Evolutionary conservation across 192 early-diverging fungal genomes (phyloP).

Genomic region (Linnemannia schmuckeri): DNA sequence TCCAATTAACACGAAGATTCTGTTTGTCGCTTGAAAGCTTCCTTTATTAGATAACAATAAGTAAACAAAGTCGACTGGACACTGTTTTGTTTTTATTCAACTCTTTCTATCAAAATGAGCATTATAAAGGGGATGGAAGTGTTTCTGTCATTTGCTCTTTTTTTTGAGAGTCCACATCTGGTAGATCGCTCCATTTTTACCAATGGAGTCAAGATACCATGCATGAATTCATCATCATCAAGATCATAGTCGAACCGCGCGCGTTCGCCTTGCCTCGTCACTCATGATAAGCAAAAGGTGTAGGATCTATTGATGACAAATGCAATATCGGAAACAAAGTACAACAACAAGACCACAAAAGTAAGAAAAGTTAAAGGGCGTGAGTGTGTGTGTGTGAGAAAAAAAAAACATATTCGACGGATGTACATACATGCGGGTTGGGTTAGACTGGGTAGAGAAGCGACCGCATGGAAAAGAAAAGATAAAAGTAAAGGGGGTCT

Average conservation of each 20-base stretch:
- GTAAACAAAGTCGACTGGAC: neutral
- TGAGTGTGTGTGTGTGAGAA: neutral
- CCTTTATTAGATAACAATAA: no score
- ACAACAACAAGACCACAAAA: no score
- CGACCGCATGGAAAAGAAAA: neutral
- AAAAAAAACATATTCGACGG: neutral
- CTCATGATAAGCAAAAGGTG: neutral
- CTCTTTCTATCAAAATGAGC: no score
- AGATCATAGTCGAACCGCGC: neutral
- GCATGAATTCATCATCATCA: neutral
- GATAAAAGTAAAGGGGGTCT: neutral
- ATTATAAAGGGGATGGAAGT: no score
- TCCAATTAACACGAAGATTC: no score
- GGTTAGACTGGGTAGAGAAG: no score
- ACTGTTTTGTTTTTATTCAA: no score
- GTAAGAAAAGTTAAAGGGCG: neutral
- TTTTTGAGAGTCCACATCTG: neutral
- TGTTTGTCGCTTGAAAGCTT: no score
- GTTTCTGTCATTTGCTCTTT: neutral
- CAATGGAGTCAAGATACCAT: neutral
- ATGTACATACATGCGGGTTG: neutral
- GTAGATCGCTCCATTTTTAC: neutral
- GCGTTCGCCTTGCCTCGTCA: neutral
- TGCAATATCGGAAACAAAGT: neutral
- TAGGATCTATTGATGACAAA: conserved; percentile 6